These are phyloP conservation scores for Ophiostoma ulmi DNA, from an alignment of 2,329 filamentous ascomycete genomes.

Conservation along the genomic window DNA sequence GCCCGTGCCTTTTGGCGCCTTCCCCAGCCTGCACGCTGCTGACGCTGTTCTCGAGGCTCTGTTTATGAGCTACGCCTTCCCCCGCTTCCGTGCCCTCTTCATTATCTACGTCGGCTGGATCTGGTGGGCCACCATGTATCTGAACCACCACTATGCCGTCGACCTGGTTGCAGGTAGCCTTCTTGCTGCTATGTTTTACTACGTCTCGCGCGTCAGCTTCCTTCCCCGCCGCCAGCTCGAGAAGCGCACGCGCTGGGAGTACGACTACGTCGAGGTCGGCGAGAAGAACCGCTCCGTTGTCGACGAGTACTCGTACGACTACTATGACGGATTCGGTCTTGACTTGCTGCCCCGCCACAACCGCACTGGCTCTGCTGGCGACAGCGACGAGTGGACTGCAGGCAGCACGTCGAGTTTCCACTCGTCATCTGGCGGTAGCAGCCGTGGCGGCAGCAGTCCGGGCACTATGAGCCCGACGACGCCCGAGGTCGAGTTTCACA, in stretches of 20 bases:
- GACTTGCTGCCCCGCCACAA: constrained; percentile 40
- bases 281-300: constrained; percentile 44
- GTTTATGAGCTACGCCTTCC: constrained; percentile 91
- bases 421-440: constrained; percentile 36
- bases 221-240: constrained; percentile 75
- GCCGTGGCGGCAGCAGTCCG: constrained; percentile 44
- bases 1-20: constrained; percentile 88
- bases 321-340: constrained; percentile 43
- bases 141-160: constrained; percentile 94
- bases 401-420: constrained; percentile 74
- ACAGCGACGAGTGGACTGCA: constrained; percentile 86
- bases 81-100: constrained; percentile 72
- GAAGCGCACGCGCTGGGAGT: constrained; percentile 89
- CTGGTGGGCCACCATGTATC: constrained; percentile 98
- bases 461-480: constrained; percentile 48
- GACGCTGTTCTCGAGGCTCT: constrained; percentile 84
- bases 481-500: constrained; percentile 40
- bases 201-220: constrained; percentile 73
- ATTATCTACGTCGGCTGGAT: constrained; percentile 84
- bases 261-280: constrained; percentile 86
- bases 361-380: constrained; percentile 32
- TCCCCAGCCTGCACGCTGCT: constrained; percentile 86
- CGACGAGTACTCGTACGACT: constrained; percentile 42
- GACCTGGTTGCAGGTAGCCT: constrained; percentile 83
- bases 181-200: constrained; percentile 72